Conservation (phyloP, 164 flowering plant genomes). For the Echeveria elegans region DNA sequence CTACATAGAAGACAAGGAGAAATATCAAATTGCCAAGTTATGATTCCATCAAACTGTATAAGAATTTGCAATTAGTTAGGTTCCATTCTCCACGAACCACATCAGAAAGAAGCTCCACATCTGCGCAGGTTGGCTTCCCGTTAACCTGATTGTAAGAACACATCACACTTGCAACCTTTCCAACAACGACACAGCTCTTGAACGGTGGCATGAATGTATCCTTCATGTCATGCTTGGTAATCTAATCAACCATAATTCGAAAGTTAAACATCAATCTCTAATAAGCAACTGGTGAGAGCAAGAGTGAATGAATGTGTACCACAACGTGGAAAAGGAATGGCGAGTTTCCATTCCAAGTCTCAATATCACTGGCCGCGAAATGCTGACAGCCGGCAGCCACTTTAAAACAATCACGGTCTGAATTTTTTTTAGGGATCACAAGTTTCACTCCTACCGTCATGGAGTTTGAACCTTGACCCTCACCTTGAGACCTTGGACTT, state of each 20-base stretch:
- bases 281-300: too few species aligned
- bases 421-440: slow-evolving; percentile 30
- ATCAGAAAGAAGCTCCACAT: slow-evolving; percentile 62
- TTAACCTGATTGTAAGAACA: slow-evolving; percentile 92
- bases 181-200: slow-evolving; percentile 90
- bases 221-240: slow-evolving; percentile 81
- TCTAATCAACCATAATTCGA: slow-evolving; percentile 26
- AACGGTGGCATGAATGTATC: slow-evolving; percentile 96
- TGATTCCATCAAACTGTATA: slow-evolving; percentile 14
- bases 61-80: slow-evolving; percentile 15
- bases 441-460: too few species aligned
- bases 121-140: slow-evolving; percentile 88
- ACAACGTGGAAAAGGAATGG: slow-evolving; percentile 70
- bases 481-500: too few species aligned
- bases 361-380: slow-evolving; percentile 88
- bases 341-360: slow-evolving; percentile 76
- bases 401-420: slow-evolving; percentile 37
- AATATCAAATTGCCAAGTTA: too few species aligned
- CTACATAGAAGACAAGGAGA: too few species aligned
- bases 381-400: slow-evolving; percentile 97
- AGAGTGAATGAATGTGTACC: slow-evolving; percentile 24
- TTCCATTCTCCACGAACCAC: slow-evolving; percentile 82
- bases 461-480: too few species aligned
- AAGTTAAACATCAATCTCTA: too few species aligned
- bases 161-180: slow-evolving; percentile 96